Evolutionary conservation across 345 rosid genomes (phyloP).

Genomic region (Populus davidiana): DNA sequence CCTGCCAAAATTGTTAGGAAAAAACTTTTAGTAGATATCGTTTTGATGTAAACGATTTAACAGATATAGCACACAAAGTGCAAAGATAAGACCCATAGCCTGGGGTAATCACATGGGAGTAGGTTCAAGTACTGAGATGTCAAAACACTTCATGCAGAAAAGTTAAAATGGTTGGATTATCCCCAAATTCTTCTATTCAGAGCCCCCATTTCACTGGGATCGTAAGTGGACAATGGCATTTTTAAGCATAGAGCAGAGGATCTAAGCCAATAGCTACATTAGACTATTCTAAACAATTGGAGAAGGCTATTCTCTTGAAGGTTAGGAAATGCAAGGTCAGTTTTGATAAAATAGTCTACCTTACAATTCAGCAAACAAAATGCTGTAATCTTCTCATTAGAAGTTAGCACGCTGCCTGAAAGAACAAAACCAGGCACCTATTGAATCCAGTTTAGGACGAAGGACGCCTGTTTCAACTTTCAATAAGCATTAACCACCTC

Average conservation of each 20-base stretch:
- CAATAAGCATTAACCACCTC: background rate
- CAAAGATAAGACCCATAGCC: too few species aligned
- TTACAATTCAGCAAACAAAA: background rate
- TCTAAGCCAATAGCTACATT: constrained; percentile 3
- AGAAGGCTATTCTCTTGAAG: background rate
- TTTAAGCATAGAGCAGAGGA: constrained; percentile 3
- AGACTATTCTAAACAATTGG: background rate
- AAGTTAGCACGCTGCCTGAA: background rate
- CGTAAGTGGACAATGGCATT: too few species aligned
- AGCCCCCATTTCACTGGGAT: too few species aligned
- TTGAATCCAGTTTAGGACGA: background rate
- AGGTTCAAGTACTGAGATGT: too few species aligned
- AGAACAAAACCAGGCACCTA: background rate
- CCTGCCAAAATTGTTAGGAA: constrained; percentile 36
- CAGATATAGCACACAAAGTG: too few species aligned
- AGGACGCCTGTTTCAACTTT: background rate
- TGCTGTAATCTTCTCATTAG: background rate
- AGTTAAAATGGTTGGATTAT: too few species aligned
- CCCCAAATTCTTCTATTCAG: too few species aligned
- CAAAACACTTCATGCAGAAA: too few species aligned
- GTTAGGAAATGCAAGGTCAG: too few species aligned
- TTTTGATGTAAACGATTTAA: too few species aligned
- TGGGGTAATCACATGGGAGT: too few species aligned
- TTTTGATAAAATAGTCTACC: too few species aligned
- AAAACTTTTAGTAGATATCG: background rate